Percentiles rank a stretch among this genome's conserved stretches.
phyloP scores from a whole-genome alignment of 169 alveolate genomes.

The Cytauxzoon felis region DNA sequence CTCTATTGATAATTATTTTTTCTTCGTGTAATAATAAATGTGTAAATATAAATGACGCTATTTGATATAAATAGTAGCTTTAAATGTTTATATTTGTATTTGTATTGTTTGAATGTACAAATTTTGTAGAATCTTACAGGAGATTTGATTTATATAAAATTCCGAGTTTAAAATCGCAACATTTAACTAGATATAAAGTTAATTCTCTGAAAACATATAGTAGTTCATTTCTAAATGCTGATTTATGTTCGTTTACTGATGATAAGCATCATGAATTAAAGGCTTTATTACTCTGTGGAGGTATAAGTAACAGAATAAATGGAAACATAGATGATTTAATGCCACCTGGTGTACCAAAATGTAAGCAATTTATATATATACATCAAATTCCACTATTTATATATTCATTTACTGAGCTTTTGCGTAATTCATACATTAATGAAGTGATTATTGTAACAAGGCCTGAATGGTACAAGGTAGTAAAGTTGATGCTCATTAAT shows the following conservation, averaged over 20 bases:
- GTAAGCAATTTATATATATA: slow-evolving; percentile 39
- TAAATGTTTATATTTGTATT: no score
- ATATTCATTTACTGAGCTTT: slow-evolving; percentile 45
- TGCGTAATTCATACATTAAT: slow-evolving; percentile 12
- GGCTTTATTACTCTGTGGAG: slow-evolving; percentile 57
- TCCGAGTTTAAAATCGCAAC: no score
- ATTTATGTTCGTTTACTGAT: background rate
- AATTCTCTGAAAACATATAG: background rate
- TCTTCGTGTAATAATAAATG: no score
- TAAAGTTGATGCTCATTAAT: slow-evolving; percentile 5
- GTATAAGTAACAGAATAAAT: slow-evolving; percentile 37
- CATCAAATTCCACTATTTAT: slow-evolving; percentile 48
- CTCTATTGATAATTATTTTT: no score
- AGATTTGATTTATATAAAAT: no score
- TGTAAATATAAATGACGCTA: no score
- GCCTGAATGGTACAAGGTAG: slow-evolving; percentile 41
- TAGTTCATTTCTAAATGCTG: background rate
- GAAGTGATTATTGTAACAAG: slow-evolving; percentile 38
- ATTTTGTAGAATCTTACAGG: no score
- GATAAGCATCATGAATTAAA: background rate
- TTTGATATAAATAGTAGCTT: no score
- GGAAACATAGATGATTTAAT: background rate
- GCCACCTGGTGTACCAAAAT: slow-evolving; percentile 26
- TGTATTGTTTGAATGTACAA: no score
- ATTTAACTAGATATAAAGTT: no score